Percentiles rank a stretch among this genome's conserved stretches.
Conservation (phyloP, 805 yeast genomes). For the Ogataea thermomethanolica region DNA sequence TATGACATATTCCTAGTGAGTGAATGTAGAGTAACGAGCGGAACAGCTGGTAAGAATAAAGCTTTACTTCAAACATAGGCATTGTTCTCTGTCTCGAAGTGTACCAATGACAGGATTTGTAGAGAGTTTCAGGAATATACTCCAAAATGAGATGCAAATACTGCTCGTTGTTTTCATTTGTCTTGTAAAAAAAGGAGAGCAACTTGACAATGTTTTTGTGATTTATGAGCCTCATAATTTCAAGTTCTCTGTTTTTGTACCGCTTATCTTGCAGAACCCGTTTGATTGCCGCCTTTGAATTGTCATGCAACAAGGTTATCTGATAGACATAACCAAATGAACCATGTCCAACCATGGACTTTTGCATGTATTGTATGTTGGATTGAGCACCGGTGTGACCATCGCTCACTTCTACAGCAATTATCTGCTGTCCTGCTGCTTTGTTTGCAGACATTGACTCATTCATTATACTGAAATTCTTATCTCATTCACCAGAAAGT, state of each 20-base stretch:
- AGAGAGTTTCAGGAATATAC: conserved; percentile 92
- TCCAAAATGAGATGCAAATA: conserved; percentile 88
- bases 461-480: conserved; percentile 2
- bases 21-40: conserved; percentile 80
- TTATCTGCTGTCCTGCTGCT: conserved; percentile 19
- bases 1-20: conserved; percentile 76
- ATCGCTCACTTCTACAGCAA: conserved; percentile 65
- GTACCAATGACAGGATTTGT: conserved; percentile 84
- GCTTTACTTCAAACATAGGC: conserved; percentile 87
- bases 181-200: conserved; percentile 79
- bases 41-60: conserved; percentile 74
- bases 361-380: conserved; percentile 71
- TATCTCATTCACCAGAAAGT: not conserved
- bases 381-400: conserved; percentile 64
- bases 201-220: conserved; percentile 88
- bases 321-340: conserved; percentile 99
- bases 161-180: conserved; percentile 61
- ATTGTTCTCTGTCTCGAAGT: conserved; percentile 68
- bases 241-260: conserved; percentile 91
- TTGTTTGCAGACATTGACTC: conserved; percentile 7
- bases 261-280: conserved; percentile 94
- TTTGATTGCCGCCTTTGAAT: conserved; percentile 86
- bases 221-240: conserved; percentile 85
- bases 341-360: conserved; percentile 95
- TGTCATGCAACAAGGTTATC: conserved; percentile 69